Base-by-base conservation (phyloP, 768 basidiomycete genomes). In the Amanita muscaria region DNA sequence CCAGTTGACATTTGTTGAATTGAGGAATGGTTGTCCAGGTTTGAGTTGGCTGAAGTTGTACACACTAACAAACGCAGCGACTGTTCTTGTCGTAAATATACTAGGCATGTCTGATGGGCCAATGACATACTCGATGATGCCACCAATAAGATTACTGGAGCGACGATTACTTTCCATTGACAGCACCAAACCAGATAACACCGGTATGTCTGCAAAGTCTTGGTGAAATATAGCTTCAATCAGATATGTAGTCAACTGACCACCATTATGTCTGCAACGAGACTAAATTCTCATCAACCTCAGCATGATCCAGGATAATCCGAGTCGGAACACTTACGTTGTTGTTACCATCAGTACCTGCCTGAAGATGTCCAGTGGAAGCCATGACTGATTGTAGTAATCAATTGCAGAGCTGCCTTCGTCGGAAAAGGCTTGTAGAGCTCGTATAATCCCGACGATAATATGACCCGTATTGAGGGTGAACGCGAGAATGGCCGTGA, bases 291-390 rank as follows among this genome's bases (percentile, higher is more conserved):
- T 15, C 33, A 15, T 6, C n/a, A n/a, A n/a, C n/a, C n/a, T n/a
- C n/a, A n/a, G n/a, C n/a, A n/a, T n/a, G n/a, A n/a, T n/a, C n/a
- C n/a, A n/a, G n/a, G n/a, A n/a, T n/a, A n/a, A n/a, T n/a, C n/a
- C n/a, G n/a, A n/a, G n/a, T n/a, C n/a, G n/a, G n/a, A n/a, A n/a
- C 6, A 34, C 33, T 6, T 6, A 46, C 45, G 38, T 46, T n/a
- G 38, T 46, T 3, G 45, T 46, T 11, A 25, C 37, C 5, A 25
- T 39, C 14, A 46, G 37, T 18, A 41, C 47, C 30, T 48, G 47
- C 33, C 43, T 48, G 40, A 48, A 48, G 18, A 48, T 43, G 41
- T 23, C 43, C 24, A 42, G 30, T 21, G 39, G 41, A n/a, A 36
- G 11, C 47, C 47, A 48, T 14, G 43, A 43, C 15, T 33, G 30